Base-by-base conservation (phyloP, 768 basidiomycete genomes). In the Boletus vinaceobasis region DNA sequence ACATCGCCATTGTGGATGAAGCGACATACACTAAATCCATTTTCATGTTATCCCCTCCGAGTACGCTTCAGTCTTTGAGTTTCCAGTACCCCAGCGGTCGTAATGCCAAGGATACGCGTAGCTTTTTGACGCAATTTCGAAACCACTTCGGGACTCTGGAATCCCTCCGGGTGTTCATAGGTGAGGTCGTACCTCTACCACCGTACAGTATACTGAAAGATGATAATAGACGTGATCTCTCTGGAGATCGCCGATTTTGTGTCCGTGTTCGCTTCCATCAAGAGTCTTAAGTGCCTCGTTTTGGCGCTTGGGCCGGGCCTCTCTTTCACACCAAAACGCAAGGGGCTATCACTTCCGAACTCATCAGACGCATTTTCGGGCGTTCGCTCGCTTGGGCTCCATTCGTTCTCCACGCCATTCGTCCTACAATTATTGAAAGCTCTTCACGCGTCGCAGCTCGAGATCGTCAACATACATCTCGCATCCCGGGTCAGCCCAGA, bases 241-340 rank as follows among this genome's bases (percentile, higher is more conserved):
- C 5, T 59, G 1, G 63, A 62, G 7, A 59, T 65, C 38, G 32
- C 43, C 29, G 56, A 65, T 0, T 62, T 65, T 19, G 33, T 64
- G 37, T 23, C 51, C 7, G 45, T 40, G 5, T 65, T 55, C 9
- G 51, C 51, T 4, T 58, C 60, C 32, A n/a, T 62, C 21, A 46
- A 48, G 33, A 55, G 36, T 15, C 64, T 64, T n/a, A 62, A 56
- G 27, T 55, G 49, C 14, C 27, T 65, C 32, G 63, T 65, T 27
- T 39, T 65, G 23, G 59, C 59, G 1, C 55, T 65, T 10, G 62
- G 62, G 4, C 52, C 46, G 6, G 37, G 55, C 5, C 13, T 62
- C 32, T 23, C 43, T 26, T 61, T 62, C 51, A 42, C 40, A 1
- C 15, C 8, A 3, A 61, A 58, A 43, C 48, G 51, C 21, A 61